These are phyloP conservation scores for Suillus sp. DNA, from an alignment of 768 basidiomycete species.

Conservation along the genomic window DNA sequence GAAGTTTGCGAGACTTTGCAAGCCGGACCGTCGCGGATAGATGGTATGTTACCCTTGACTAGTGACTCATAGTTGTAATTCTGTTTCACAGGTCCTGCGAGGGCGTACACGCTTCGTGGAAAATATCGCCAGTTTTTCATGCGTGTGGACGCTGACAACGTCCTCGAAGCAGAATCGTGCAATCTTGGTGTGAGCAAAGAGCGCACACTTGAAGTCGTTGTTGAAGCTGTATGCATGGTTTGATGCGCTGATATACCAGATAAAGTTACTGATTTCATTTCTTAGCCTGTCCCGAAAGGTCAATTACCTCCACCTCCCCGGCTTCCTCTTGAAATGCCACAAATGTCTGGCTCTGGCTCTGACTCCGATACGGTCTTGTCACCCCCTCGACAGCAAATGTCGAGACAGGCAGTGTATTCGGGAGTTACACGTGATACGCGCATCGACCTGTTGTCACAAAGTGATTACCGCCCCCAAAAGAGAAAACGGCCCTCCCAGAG, in stretches of 20 bases:
- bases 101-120: conserved; percentile 65
- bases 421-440: conserved; percentile 29
- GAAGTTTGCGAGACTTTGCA: conserved; percentile 64
- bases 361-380: conserved; percentile 25
- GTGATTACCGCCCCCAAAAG: conserved; percentile 19
- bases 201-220: conserved; percentile 55
- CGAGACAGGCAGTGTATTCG: conserved; percentile 14
- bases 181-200: conserved; percentile 58
- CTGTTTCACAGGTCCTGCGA: conserved; percentile 56
- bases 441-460: conserved; percentile 31
- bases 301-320: conserved; percentile 28
- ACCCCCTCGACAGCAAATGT: conserved; percentile 10
- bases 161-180: conserved; percentile 52
- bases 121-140: conserved; percentile 71
- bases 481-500: conserved; percentile 8
- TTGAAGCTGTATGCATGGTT: conserved; percentile 54
- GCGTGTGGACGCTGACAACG: conserved; percentile 54
- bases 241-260: neutral
- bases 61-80: conserved; percentile 6
- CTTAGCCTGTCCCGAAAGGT: conserved; percentile 29
- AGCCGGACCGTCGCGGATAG: conserved; percentile 62
- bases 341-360: conserved; percentile 16
- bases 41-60: conserved; percentile 45
- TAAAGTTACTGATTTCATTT: conserved; percentile 13
- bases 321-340: conserved; percentile 14